Conservation (phyloP, 768 basidiomycete species). For the Amanita exitialis region DNA sequence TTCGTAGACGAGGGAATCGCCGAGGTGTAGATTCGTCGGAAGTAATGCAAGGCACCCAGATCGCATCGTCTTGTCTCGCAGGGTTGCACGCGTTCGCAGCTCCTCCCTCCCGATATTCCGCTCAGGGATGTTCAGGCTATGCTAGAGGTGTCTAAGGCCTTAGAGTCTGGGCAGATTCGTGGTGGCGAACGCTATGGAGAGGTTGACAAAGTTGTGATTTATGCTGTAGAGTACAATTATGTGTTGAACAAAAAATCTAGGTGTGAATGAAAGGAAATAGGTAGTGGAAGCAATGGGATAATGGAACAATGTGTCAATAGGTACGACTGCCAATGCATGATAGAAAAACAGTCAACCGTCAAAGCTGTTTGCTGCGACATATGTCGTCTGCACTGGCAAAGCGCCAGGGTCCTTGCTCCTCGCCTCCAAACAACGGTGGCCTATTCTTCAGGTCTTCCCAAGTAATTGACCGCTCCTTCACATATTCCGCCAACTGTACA, state of each 20-base stretch:
- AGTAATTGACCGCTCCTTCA: constrained; percentile 6
- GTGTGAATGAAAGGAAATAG: background rate
- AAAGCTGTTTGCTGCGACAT: constrained; percentile 6
- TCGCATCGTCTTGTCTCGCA: too few relatives aligned
- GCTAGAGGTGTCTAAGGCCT: too few relatives aligned
- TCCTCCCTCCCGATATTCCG: too few relatives aligned
- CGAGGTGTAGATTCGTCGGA: too few relatives aligned
- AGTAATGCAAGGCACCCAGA: too few relatives aligned
- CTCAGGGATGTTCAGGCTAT: too few relatives aligned
- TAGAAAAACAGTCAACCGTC: background rate
- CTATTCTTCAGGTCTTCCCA: constrained; percentile 9
- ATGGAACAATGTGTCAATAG: background rate
- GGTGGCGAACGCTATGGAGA: too few relatives aligned
- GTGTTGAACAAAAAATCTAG: background rate
- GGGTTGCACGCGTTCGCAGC: too few relatives aligned
- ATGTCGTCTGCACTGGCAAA: constrained; percentile 9
- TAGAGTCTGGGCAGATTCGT: too few relatives aligned
- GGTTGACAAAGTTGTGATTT: too few relatives aligned
- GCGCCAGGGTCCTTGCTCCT: constrained; percentile 5
- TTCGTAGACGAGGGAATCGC: too few relatives aligned
- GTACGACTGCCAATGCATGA: background rate
- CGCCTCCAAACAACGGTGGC: constrained; percentile 5
- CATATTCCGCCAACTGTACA: constrained; percentile 7
- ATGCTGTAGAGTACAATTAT: background rate
- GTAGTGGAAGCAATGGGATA: background rate